Base-by-base conservation (phyloP, 148 eudicot genomes). In the Gaultheria prostrata region DNA sequence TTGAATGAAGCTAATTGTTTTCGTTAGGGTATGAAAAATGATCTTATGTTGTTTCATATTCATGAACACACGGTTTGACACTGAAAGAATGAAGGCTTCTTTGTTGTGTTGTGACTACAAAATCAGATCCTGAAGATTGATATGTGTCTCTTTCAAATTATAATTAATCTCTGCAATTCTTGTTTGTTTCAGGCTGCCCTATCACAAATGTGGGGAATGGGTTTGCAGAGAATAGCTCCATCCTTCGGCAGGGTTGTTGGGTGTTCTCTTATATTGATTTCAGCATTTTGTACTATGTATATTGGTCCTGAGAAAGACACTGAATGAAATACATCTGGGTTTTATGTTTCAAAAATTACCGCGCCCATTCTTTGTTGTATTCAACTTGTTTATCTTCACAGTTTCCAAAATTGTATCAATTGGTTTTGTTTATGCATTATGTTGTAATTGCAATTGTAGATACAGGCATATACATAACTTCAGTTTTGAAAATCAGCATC, bases 291-390 rank as follows among this genome's bases (percentile, higher is more conserved):
- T 51, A 91, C 93, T 45, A 56, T 89, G 85, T 89, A 87, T 54
- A 78, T 88, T 75, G 93, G 93, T 70, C 90, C 92, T 53, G 92
- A 89, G 28, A 91, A 89, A 83, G 93, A 88, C 48, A 72, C 51
- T 33, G 89, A 87, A 59, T 85, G 80, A 89, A 32, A 57, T 9
- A 24, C 43, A 17, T 43, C 73, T 43, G 67, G 72, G 46, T 45
- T n/a, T 79, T 79, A 14, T 46, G 49, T 20, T 78, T 11, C 24
- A 39, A 32, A 6, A 32, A 18, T 33, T 43, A 76, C 24, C 50
- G 2, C 12, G 26, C 82, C 63, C 50, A 79, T 78, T 69, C 35
- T 71, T 70, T 51, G 78, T 84, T 79, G 70, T 84, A 84, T 69
- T 61, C 56, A 69, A 65, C 82, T 24, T 35, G 51, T 20, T 63